Percentiles rank a stretch among this genome's conserved stretches.
Conservation (phyloP, 2,329 filamentous ascomycete genomes). For the Blastomyces gilchristii region DNA sequence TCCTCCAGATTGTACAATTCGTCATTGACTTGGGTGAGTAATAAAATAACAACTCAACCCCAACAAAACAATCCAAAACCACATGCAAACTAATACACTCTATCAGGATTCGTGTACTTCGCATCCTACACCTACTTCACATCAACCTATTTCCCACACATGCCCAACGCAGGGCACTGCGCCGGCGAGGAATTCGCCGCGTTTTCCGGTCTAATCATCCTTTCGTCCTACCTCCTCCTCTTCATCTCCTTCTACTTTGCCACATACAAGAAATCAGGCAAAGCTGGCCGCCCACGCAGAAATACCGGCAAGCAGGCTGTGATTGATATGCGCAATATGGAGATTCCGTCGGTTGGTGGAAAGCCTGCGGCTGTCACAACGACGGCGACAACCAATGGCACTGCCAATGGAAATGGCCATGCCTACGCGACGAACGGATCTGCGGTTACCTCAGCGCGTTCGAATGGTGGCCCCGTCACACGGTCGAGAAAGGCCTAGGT, state of each 20-base stretch:
- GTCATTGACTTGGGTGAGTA: conserved; percentile 77
- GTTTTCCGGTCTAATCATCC: conserved; percentile 72
- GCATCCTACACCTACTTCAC: conserved; percentile 90
- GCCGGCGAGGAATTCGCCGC: conserved; percentile 88
- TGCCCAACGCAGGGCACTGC: conserved; percentile 70
- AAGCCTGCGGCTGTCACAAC: conserved; percentile 23
- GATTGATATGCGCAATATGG: conserved; percentile 70
- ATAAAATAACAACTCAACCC: not conserved
- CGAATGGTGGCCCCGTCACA: conserved; percentile 37
- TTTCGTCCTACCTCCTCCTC: conserved; percentile 81
- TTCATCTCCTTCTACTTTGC: conserved; percentile 94
- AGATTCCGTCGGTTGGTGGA: conserved; percentile 40
- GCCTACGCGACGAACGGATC: conserved; percentile 11
- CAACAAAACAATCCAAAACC: not conserved
- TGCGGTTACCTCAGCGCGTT: conserved; percentile 29
- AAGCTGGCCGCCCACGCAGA: conserved; percentile 29
- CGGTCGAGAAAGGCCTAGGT: conserved; percentile 40
- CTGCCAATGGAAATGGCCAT: conserved; percentile 8
- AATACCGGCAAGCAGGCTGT: conserved; percentile 71
- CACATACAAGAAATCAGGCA: conserved; percentile 61
- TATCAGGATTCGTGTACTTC: conserved; percentile 79
- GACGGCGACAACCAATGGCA: conserved; percentile 13
- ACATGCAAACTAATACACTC: not conserved
- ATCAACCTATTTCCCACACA: conserved; percentile 67
- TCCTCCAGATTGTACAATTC: conserved; percentile 88